Evolutionary conservation across 805 yeast genomes (phyloP), one percentile per base, ranked within the genome.

Genomic region (Hanseniaspora mollemarum): DNA sequence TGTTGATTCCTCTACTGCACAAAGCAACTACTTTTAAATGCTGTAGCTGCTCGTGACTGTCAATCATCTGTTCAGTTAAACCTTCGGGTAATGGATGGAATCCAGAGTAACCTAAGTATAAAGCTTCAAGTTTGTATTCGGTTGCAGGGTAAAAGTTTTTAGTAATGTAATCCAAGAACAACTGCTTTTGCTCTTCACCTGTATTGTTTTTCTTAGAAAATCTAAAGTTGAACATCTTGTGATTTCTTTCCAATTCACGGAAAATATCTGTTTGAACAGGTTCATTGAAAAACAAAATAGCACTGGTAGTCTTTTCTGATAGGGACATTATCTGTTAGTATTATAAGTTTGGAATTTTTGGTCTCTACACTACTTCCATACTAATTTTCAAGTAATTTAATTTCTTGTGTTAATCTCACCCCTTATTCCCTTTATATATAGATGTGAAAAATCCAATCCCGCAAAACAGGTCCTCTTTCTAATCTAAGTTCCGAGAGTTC

Each of bases 101-200:
- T 1, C 81, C 81, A 28, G 73, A 68, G 75, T 80, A 77, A 0
- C 80, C 80, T 1, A 75, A 79, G 59, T 77, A 80, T 12, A 80
- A 74, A 8, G 76, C 84, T 8, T 59, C 65, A 15, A 63, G 40
- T 35, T 46, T 56, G 36, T 56, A 54, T 8, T 43, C 36, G 2
- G 55, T 31, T n/a, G 50, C 29, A 29, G 54, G 58, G 39, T 51
- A 33, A 41, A 55, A 33, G 45, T 55, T 38, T 21, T 24, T 28
- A 22, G 38, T 25, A 3, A 51, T 38, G 18, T 32, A 45, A 9
- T 35, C 26, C 2, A 45, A 12, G 26, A 51, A 51, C 16, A 33
- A 29, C 31, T 37, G 40, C 36, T 51, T 21, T 16, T 45, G 43
- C 8, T 39, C 46, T 19, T 36, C 43, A 12, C 39, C 37, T 13